Base-by-base conservation (phyloP, 1,284 basidiomycete genomes). In the Leccinum idahoense region DNA sequence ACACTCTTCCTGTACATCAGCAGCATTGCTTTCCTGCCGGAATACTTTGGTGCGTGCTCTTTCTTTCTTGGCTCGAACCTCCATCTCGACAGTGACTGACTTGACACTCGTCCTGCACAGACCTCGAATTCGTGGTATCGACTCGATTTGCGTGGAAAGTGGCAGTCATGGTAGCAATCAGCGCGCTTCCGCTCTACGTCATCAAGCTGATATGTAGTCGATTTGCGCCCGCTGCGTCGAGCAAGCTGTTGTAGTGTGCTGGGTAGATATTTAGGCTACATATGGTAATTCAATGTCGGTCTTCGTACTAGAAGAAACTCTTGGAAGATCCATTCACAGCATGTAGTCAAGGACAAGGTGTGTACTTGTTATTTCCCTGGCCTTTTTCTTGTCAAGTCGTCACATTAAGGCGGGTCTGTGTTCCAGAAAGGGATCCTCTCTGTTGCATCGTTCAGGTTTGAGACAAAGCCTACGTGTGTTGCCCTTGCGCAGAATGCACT, bases 91-190 rank as follows among this genome's bases (percentile, higher is more conserved):
- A 14, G 4, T 18, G 20, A 51, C 6, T 11, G 20, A 37, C 11
- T 12, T 58, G 44, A 46, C n/a, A 18, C 8, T 18, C 44, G 44
- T 41, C 54, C 49, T 46, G 26, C 41, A 18, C 62, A 97, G 96
- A 99, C 78, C 84, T 98, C 56, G 83, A 88, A 3, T 99, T 99
- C 72, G 96, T 99, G 20, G 78, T 97, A 4, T 93, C 95, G 5
- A 74, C 85, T 44, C 85, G 88, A 18, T 99, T 98, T 75, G 84
- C 87, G n/a, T 96, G 93, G 93, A 99, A 98, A 76, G 93, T 96
- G 4, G 90, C 90, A 0, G 86, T 98, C 59, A 98, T 99, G 68
- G 94, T 98, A 2, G 94, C 91, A 3, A 86, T 99, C 72, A 94
- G 94, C 70, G 90, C 93, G 32, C 81, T 98, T 65, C 97, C 97